A percentile compares a stretch with the other conserved stretches of the same genome.
These are phyloP conservation scores for Rhizopogon sp. DNA, from an alignment of 768 basidiomycete species.

Conservation along the genomic window DNA sequence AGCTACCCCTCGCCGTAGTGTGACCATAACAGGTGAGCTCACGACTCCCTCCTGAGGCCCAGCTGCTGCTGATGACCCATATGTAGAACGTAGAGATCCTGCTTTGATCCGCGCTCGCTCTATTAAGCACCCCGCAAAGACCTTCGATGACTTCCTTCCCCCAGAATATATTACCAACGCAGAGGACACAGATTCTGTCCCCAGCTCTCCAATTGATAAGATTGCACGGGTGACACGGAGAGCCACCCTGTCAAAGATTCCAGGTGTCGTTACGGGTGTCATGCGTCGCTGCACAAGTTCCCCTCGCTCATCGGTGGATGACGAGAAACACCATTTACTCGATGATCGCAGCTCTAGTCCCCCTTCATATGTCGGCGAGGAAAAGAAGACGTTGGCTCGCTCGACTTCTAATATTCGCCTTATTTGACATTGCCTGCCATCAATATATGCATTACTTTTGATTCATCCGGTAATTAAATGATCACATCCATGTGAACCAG, in stretches of 20 bases:
- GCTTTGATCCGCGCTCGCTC: conserved; percentile 16
- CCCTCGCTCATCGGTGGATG: conserved; percentile 10
- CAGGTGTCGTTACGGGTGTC: conserved; percentile 30
- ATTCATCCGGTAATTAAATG: background rate
- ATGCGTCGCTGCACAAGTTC: conserved; percentile 16
- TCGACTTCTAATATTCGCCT: conserved; percentile 23
- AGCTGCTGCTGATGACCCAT: background rate
- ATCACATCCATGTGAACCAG: background rate
- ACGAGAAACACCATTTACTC: conserved; percentile 17
- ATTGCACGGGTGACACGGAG: conserved; percentile 29
- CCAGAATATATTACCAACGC: conserved; percentile 38
- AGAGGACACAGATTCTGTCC: background rate
- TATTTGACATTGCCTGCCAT: background rate
- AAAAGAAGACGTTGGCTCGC: conserved; percentile 8
- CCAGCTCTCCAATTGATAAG: conserved; percentile 9
- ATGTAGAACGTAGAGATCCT: conserved; percentile 21
- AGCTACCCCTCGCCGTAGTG: conserved; percentile 18
- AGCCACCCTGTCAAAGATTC: conserved; percentile 36
- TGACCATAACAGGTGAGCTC: conserved; percentile 18
- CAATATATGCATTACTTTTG: background rate
- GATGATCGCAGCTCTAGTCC: conserved; percentile 6
- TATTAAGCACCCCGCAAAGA: conserved; percentile 19
- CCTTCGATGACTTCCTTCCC: conserved; percentile 47
- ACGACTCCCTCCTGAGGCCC: conserved; percentile 16
- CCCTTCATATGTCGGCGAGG: conserved; percentile 2